Evolutionary conservation across 2,329 filamentous ascomycete species (phyloP).

Genomic region (Aaosphaeria arxii): DNA sequence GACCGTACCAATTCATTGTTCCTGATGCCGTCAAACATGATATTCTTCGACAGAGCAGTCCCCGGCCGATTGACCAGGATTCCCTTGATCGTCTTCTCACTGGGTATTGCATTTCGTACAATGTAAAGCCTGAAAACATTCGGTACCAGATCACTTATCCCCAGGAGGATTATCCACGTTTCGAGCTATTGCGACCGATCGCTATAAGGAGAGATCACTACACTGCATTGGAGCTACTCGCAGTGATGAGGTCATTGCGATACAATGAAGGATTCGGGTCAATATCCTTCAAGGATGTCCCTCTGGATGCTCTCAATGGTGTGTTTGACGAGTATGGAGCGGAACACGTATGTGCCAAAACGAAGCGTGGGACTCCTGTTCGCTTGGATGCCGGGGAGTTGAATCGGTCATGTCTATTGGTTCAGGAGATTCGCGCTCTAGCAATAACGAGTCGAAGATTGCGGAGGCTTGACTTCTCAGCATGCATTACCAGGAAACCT

Average conservation of each 20-base stretch:
- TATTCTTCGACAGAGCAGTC: conserved; percentile 28
- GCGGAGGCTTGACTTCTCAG: conserved; percentile 63
- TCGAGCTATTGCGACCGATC: conserved; percentile 59
- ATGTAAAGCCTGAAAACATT: conserved; percentile 65
- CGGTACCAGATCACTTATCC: conserved; percentile 38
- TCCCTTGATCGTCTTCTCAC: conserved; percentile 65
- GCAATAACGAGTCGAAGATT: conserved; percentile 64
- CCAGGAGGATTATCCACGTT: conserved; percentile 63
- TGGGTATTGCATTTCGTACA: conserved; percentile 68
- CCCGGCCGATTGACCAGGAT: conserved; percentile 58
- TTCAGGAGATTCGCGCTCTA: conserved; percentile 66
- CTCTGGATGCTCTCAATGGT: conserved; percentile 63
- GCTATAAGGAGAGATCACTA: conserved; percentile 54
- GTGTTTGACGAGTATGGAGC: conserved; percentile 58
- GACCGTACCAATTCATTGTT: conserved; percentile 61
- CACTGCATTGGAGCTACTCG: conserved; percentile 61
- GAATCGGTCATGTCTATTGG: conserved; percentile 56
- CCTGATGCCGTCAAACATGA: conserved; percentile 47
- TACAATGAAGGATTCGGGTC: conserved; percentile 69
- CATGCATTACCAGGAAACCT: conserved; percentile 56
- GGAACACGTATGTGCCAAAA: conserved; percentile 61
- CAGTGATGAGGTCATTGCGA: conserved; percentile 65
- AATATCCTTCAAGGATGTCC: conserved; percentile 65
- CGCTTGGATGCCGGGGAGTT: conserved; percentile 53
- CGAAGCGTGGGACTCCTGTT: conserved; percentile 55